Percentiles rank a stretch among this genome's conserved stretches.
Evolutionary conservation across 768 basidiomycete genomes (phyloP).

Genomic region (Kwoniella dendrophila): DNA sequence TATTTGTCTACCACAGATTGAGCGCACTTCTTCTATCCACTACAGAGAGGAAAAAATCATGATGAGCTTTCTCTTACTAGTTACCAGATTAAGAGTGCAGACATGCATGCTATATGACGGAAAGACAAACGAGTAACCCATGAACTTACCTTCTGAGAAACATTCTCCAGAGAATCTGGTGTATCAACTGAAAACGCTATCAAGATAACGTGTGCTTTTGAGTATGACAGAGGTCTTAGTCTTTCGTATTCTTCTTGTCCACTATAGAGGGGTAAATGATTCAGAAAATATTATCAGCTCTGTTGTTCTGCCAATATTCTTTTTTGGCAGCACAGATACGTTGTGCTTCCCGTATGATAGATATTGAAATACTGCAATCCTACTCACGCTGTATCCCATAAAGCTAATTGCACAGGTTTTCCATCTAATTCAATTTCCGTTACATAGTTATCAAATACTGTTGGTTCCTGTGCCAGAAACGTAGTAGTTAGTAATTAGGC

Average conservation of each 20-base stretch:
- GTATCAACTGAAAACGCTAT: slow-evolving; percentile 97
- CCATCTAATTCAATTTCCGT: slow-evolving; percentile 97
- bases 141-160: slow-evolving; percentile 74
- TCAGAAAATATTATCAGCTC: neutral
- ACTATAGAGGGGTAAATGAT: slow-evolving; percentile 57
- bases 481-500: neutral
- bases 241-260: slow-evolving; percentile 99
- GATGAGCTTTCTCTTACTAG: neutral
- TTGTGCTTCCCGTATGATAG: too few species aligned
- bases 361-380: too few species aligned
- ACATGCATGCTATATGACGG: too few species aligned
- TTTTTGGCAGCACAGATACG: too few species aligned
- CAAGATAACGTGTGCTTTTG: slow-evolving; percentile 97
- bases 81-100: neutral
- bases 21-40: slow-evolving; percentile 99
- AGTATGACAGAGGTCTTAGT: slow-evolving; percentile 93
- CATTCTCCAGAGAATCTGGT: slow-evolving; percentile 95
- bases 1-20: slow-evolving; percentile 88
- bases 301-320: too few species aligned
- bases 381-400: slow-evolving; percentile 99
- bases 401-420: slow-evolving; percentile 92
- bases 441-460: slow-evolving; percentile 94
- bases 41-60: slow-evolving; percentile 51
- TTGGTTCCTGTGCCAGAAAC: slow-evolving; percentile 63
- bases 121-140: neutral